phyloP scores from a whole-genome alignment of 164 flowering plant genomes.

The Vitis amurensis region DNA sequence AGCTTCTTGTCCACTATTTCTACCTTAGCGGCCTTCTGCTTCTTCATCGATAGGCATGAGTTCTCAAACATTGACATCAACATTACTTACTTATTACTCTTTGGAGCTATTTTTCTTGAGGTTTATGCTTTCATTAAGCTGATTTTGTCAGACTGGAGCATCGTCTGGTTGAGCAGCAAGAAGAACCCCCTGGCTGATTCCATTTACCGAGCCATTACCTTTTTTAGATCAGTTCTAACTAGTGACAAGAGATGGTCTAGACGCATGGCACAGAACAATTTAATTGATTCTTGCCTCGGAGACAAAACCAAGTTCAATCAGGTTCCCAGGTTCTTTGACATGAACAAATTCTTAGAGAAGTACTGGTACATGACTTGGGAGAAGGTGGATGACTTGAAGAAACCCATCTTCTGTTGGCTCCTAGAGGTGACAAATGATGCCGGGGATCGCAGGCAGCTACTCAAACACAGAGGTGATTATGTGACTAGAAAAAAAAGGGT shows the following conservation, averaged over 20 bases:
- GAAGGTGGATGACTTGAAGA: not conserved
- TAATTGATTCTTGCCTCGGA: not conserved
- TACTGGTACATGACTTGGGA: not conserved
- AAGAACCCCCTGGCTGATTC: not conserved
- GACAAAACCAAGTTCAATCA: not conserved
- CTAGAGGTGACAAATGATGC: not conserved
- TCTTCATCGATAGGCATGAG: not conserved
- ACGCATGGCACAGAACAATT: conserved; percentile 6
- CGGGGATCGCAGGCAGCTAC: not conserved
- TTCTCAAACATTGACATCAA: not conserved
- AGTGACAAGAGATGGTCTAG: conserved; percentile 6
- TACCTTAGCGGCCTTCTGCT: not conserved
- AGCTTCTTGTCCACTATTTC: conserved; percentile 1
- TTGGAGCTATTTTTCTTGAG: conserved; percentile 12
- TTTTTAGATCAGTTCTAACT: not conserved
- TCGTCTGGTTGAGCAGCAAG: not conserved
- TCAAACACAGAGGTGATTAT: not conserved
- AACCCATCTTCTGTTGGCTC: not conserved
- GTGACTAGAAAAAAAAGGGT: not conserved
- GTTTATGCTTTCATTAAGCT: not conserved
- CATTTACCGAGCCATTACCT: not conserved
- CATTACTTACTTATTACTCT: not conserved
- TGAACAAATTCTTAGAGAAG: not conserved
- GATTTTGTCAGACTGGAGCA: conserved; percentile 7
- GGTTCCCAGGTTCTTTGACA: not conserved